Percentiles rank a stretch among this genome's conserved stretches.
These are phyloP conservation scores for Claviceps humidiphila DNA, from an alignment of 2,329 filamentous ascomycete species.

Conservation along the genomic window DNA sequence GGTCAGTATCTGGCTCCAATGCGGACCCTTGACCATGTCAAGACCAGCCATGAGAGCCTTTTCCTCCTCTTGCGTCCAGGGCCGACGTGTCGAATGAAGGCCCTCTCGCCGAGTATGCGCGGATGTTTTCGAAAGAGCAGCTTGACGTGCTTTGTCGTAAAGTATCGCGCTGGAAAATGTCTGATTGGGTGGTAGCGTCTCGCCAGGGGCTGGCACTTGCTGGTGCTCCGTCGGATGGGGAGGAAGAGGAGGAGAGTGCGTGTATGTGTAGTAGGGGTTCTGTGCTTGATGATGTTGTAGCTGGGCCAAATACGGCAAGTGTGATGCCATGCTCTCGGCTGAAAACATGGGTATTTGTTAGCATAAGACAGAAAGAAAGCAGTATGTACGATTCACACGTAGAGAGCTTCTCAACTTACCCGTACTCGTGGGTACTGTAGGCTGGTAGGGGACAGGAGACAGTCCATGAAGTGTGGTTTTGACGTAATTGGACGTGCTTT, in stretches of 20 bases:
- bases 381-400: background rate
- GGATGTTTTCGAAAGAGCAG: conserved; percentile 42
- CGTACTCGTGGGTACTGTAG: conserved; percentile 26
- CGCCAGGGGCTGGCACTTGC: conserved; percentile 17
- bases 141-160: conserved; percentile 46
- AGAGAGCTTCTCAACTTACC: conserved; percentile 13
- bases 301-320: conserved; percentile 23
- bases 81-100: conserved; percentile 51
- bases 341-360: conserved; percentile 4
- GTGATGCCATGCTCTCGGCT: conserved; percentile 22
- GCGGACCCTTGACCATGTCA: conserved; percentile 77
- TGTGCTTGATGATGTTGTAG: conserved; percentile 25
- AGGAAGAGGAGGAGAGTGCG: conserved; percentile 21
- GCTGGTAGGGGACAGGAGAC: conserved; percentile 29
- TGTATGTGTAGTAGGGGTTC: conserved; percentile 22
- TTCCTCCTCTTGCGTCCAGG: conserved; percentile 83
- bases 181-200: conserved; percentile 42
- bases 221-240: conserved; percentile 22
- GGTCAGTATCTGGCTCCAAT: conserved; percentile 84
- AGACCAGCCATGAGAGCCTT: conserved; percentile 80
- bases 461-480: conserved; percentile 29
- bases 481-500: conserved; percentile 32
- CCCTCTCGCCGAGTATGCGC: conserved; percentile 43
- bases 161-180: conserved; percentile 39
- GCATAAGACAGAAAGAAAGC: background rate